Percentiles rank a stretch among this genome's conserved stretches.
These are phyloP conservation scores for Chlamydomonas sp. DNA, from an alignment of 139 green algal genomes.

Conservation along the genomic window DNA sequence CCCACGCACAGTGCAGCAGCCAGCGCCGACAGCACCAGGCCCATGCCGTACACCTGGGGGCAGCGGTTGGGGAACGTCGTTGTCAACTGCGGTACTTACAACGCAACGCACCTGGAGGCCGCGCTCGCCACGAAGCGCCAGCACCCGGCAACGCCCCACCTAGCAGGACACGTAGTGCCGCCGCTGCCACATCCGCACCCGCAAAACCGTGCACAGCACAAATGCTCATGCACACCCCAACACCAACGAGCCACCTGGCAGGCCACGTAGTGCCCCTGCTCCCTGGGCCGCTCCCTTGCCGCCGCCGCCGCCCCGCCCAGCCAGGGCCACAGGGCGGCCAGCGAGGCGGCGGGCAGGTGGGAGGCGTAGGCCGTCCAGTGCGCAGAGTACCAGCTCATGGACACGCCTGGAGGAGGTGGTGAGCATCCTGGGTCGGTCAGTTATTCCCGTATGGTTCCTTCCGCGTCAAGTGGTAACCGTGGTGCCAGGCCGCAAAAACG, in stretches of 20 bases:
- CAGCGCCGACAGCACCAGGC: slow-evolving; percentile 1
- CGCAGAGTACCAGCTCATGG: slow-evolving; percentile 71
- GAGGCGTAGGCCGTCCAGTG: slow-evolving; percentile 47
- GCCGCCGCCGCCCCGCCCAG: slow-evolving; percentile 9
- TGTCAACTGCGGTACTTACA: not conserved
- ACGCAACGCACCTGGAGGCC: too few relatives aligned
- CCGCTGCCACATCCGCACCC: not conserved
- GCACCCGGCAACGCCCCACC: not conserved
- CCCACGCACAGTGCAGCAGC: slow-evolving; percentile 15
- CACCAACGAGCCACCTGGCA: slow-evolving; percentile 11
- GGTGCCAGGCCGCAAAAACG: not conserved
- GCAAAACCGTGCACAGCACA: not conserved
- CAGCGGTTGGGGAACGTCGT: not conserved
- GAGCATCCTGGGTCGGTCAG: too few relatives aligned
- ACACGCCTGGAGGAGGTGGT: slow-evolving; percentile 43
- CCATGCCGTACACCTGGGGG: slow-evolving; percentile 22
- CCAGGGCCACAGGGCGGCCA: slow-evolving; percentile 62
- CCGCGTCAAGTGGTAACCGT: not conserved
- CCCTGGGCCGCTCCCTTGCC: not conserved
- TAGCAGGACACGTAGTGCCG: not conserved
- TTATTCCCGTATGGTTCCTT: too few relatives aligned
- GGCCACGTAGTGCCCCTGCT: slow-evolving; percentile 33
- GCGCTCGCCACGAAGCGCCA: too few relatives aligned
- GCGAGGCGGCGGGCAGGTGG: slow-evolving; percentile 60
- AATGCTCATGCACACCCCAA: not conserved